Evolutionary conservation across 345 rosid species (phyloP), one percentile per base, ranked within the genome.

Genomic region (Heritiera fomes): DNA sequence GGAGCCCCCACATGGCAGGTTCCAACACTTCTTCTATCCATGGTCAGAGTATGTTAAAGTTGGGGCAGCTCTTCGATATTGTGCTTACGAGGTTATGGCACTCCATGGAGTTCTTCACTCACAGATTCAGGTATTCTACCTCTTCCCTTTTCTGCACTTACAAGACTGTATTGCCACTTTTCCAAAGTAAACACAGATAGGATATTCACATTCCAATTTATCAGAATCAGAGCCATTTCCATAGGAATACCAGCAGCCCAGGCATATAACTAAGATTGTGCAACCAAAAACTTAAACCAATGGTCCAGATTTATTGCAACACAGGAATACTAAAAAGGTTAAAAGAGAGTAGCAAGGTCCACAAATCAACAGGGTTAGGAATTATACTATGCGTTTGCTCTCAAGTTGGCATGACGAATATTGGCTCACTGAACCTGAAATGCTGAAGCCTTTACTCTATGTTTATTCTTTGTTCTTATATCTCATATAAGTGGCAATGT

Each of bases 1-100:
- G 95, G 92, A 91, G 86, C 91, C 93, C 11, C 91, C 93, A 15
- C 93, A 91, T 53, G 95, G 95, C 52, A 85, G 91, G 80, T 88
- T 89, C 79, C 63, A 77, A 23, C 90, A 85, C 81, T 89, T 88
- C 83, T 86, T 85, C 75, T 88, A 89, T 76, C 92, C 95, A 60
- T 91, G 95, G 95, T 79, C 91, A 8, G 90, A 88, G 80, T 89
- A 89, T 61, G 93, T 89, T 49, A 89, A 88, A 79, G 95, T 89
- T n/a, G 95, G 92, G 47, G 87, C 88, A 14, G 89, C 85, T 70
- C 74, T 89, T 32, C 71, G 87, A 76, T 86, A 86, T 64, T 91
- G 93, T 80, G 91, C 92, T 61, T 88, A 88, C 58, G 91, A 91
- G 77, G 91, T 91, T 78, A 89, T 89, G 95, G 90, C 95, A 15